Base-by-base conservation (phyloP, 306 rosid genomes). In the Quercus dentata region DNA sequence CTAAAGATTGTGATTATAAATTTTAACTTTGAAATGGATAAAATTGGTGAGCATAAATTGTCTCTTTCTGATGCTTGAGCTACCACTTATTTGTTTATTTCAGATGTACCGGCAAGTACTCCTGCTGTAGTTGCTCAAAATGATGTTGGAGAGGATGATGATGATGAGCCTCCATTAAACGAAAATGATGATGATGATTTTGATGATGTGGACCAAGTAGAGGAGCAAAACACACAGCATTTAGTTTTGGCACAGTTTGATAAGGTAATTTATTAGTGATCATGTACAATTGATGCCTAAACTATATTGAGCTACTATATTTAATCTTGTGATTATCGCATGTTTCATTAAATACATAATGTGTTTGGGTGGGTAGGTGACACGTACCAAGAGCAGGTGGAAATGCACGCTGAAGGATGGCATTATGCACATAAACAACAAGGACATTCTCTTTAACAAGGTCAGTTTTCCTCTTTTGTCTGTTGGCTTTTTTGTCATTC, bases 321-420 rank as follows among this genome's bases (percentile, higher is more conserved):
- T 38, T 23, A n/a, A 19, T 46, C 5, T 46, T 8, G 7, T 12
- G 71, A 25, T 18, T 74, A 71, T 71, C 46, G 17, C 19, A 52
- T 46, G 35, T 17, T 73, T 75, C n/a, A n/a, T 73, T 58, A 65
- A 74, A 71, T 57, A 61, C 33, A 25, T 18, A 6, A 51, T 69
- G 55, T 69, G 25, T 61, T 72, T 73, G 77, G 64, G 59, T 74
- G 80, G 23, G 62, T 69, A 96, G 99, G 99, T 96, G 80, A 90
- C 98, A 12, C 98, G 99, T 63, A 96, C 99, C 62, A 96, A 96
- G 89, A 96, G 98, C 88, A 91, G 64, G 93, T 96, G 99, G 99
- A 96, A 93, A 74, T 96, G 99, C 90, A 87, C 94, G 27, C 81
- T 96, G 80, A 96, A 93, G 89, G 99, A 96, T 85, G 99, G 99